Conservation (phyloP, 208 protist genomes). For the Leishmania aethiopica region DNA sequence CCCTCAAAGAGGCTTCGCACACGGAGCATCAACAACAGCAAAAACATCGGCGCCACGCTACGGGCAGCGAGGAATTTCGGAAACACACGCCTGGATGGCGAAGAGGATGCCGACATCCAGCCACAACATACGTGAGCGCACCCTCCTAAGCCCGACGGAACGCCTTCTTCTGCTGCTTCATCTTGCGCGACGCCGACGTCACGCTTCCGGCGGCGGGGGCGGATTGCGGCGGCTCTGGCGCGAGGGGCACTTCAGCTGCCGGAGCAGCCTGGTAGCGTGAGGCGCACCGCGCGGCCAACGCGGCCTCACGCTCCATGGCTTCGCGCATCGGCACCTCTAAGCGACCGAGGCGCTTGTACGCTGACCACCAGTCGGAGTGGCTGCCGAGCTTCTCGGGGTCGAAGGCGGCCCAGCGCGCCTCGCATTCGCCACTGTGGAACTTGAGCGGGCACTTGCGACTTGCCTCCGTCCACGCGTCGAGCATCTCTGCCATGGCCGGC, state of each 20-base stretch:
- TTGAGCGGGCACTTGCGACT: conserved; percentile 75
- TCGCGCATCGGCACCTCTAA: conserved; percentile 45
- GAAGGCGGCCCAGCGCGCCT: conserved; percentile 69
- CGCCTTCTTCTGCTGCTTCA: conserved; percentile 28
- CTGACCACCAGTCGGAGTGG: conserved; percentile 59
- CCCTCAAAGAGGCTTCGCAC: not conserved
- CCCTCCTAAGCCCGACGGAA: conserved; percentile 4
- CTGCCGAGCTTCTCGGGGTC: conserved; percentile 47
- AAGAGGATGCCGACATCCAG: not conserved
- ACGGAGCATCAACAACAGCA: no score
- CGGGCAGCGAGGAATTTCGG: no score
- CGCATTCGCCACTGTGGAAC: conserved; percentile 73
- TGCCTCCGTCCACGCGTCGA: conserved; percentile 82
- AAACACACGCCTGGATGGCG: not conserved
- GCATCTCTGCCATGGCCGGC: conserved; percentile 80
- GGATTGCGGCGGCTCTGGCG: not conserved
- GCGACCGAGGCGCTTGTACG: conserved; percentile 73
- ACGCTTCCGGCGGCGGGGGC: not conserved
- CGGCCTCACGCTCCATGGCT: conserved; percentile 23
- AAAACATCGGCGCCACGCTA: not conserved
- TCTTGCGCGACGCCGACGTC: conserved; percentile 16
- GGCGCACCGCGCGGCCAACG: not conserved
- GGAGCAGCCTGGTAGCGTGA: not conserved
- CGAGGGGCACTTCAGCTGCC: not conserved
- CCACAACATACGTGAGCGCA: not conserved